A percentile compares a stretch with the other conserved stretches of the same genome.
Conservation (phyloP, 495 filamentous ascomycete species). For the Talaromyces wortmannii region DNA sequence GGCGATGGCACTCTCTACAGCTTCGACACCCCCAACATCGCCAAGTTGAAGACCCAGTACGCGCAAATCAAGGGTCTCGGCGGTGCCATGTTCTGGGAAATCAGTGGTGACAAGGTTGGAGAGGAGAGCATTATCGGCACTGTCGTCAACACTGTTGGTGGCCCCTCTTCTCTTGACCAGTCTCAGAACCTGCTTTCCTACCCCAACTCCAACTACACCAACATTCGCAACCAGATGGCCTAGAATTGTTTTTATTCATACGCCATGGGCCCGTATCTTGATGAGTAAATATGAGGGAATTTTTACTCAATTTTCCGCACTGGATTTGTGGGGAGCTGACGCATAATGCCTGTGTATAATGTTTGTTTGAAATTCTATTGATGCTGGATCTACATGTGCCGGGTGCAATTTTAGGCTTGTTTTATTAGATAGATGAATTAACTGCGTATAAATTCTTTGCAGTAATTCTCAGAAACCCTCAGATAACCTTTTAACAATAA, state of each 20-base stretch:
- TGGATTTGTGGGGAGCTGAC: background rate
- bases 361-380: background rate
- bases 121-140: constrained; percentile 54
- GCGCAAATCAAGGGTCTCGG: constrained; percentile 58
- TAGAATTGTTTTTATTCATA: background rate
- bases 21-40: constrained; percentile 64
- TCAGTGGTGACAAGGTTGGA: constrained; percentile 63
- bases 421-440: background rate
- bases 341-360: background rate
- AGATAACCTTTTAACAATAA: too few species aligned
- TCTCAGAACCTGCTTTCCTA: constrained; percentile 60
- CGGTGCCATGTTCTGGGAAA: constrained; percentile 94
- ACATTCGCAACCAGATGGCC: constrained; percentile 59
- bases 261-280: background rate
- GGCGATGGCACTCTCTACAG: constrained; percentile 55
- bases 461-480: too few species aligned
- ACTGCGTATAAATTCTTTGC: too few species aligned
- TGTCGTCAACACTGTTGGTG: constrained; percentile 37
- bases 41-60: constrained; percentile 56
- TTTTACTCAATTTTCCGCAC: background rate
- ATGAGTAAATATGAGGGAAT: background rate
- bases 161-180: constrained; percentile 44
- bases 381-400: background rate
- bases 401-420: background rate
- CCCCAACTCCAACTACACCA: constrained; percentile 75